A percentile compares a stretch with the other conserved stretches of the same genome.
phyloP scores from a whole-genome alignment of 148 eudicot species.

The Selenicereus undatus region DNA sequence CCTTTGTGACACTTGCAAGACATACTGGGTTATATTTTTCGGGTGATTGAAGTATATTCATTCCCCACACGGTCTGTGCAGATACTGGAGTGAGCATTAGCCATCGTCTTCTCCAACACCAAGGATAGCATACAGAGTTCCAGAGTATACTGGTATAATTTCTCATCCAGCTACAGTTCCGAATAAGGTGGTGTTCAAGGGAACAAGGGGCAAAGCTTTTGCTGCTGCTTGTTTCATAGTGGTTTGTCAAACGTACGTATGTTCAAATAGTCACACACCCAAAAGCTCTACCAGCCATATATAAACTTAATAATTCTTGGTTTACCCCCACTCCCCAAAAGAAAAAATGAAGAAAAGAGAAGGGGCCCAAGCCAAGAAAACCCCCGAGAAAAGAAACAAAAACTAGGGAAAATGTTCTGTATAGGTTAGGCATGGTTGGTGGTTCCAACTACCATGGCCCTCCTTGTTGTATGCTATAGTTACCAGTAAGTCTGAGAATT shows the following conservation, averaged over 20 bases:
- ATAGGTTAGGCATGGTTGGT: slow-evolving; percentile 22
- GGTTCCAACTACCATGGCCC: background rate
- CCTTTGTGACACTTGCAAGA: background rate
- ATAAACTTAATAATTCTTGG: background rate
- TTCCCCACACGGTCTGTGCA: background rate
- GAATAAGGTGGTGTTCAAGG: slow-evolving; percentile 11
- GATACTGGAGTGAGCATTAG: slow-evolving; percentile 18
- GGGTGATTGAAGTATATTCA: background rate
- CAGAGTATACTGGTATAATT: slow-evolving; percentile 14
- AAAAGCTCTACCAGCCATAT: background rate
- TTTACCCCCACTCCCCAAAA: background rate
- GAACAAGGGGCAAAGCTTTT: background rate
- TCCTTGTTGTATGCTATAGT: slow-evolving; percentile 1
- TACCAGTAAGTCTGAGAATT: background rate
- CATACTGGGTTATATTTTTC: background rate
- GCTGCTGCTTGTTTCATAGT: background rate
- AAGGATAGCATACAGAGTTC: slow-evolving; percentile 9
- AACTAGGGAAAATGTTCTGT: slow-evolving; percentile 19
- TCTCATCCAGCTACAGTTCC: slow-evolving; percentile 10
- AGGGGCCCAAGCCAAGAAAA: background rate
- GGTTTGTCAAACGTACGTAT: background rate
- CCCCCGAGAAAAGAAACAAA: background rate
- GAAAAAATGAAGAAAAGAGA: background rate
- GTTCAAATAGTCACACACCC: background rate
- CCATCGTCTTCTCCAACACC: background rate